Base-by-base conservation (phyloP, 75 land plant genomes). In the Isoetes taiwanensis region DNA sequence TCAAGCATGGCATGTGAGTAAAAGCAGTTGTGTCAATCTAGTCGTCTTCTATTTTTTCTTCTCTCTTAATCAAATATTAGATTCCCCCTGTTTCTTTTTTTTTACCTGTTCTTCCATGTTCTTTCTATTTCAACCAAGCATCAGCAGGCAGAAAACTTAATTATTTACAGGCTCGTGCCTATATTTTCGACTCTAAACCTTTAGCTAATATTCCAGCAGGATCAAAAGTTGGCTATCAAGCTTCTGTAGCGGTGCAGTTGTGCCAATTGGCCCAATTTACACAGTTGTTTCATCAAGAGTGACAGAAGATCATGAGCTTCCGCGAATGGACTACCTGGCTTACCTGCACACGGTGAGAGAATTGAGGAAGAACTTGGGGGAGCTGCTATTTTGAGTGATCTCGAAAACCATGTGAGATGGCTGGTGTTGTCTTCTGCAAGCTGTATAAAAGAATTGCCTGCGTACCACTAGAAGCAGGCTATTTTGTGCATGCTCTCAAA, bases 321-420 rank as follows among this genome's bases (percentile, higher is more conserved):
- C 5, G 28, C 32, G 32, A 50, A n/a, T 17, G 31, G 16, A 34
- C 60, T n/a, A 79, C 82, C 2, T 76, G 75, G 72, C 65, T 79
- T 25, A 79, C 78, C 32, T 78, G 75, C 23, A 72, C 26, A 65
- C 57, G 57, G n/a, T 17, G 72, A 79, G 28, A 68, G 79, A 20
- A 32, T 34, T 8, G 3, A 33, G 11, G 64, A 40, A 39, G 37
- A 46, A 33, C 63, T 79, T 56, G 78, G 72, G 64, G 82, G 82
- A n/a, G 48, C 71, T 23, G 39, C 55, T 31, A 41, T 79, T 17
- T 26, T 79, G 31, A 42, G 61, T 41, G 65, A 68, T 26, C 30
- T 79, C 12, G 34, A 68, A 32, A 34, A 67, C 67, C 67, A 67
- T 71, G 81, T 75, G 57, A 30, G 62, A 34, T 52, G 14, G n/a